Conservation (phyloP, 345 rosid species). For the Camelina sativa region DNA sequence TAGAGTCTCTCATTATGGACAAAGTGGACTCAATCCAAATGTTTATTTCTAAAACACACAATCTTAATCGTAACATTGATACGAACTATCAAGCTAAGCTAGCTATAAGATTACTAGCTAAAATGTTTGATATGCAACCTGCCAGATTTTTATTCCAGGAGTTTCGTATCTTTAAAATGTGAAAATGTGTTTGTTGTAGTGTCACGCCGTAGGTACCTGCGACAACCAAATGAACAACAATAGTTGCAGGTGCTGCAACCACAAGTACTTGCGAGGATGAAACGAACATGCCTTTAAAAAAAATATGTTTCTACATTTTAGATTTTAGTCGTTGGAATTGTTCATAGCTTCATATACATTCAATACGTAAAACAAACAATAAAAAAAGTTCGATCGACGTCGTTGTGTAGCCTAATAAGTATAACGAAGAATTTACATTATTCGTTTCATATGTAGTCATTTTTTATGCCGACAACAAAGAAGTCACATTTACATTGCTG, state of each 20-base stretch:
- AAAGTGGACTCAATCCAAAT: no score
- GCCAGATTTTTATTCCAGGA: not conserved
- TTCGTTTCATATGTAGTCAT: conserved; percentile 20
- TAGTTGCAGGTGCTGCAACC: no score
- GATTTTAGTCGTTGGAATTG: conserved; percentile 3
- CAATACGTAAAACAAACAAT: not conserved
- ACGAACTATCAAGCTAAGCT: not conserved
- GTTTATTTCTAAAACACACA: no score
- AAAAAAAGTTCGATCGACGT: not conserved
- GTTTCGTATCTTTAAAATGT: no score
- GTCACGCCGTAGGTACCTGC: no score
- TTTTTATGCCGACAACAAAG: conserved; percentile 35
- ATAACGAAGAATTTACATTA: not conserved
- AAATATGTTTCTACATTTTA: not conserved
- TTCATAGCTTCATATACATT: not conserved
- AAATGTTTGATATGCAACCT: not conserved
- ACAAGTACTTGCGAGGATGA: no score
- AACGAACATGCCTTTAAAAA: not conserved
- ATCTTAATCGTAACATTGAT: not conserved
- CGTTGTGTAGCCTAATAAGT: not conserved
- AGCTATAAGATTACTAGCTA: not conserved
- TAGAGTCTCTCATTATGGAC: no score
- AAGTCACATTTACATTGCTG: not conserved
- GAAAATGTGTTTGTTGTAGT: no score
- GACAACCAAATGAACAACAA: no score